Evolutionary conservation across 768 basidiomycete species (phyloP), one percentile per base, ranked within the genome.

Genomic region (Cystobasidium tubakii): DNA sequence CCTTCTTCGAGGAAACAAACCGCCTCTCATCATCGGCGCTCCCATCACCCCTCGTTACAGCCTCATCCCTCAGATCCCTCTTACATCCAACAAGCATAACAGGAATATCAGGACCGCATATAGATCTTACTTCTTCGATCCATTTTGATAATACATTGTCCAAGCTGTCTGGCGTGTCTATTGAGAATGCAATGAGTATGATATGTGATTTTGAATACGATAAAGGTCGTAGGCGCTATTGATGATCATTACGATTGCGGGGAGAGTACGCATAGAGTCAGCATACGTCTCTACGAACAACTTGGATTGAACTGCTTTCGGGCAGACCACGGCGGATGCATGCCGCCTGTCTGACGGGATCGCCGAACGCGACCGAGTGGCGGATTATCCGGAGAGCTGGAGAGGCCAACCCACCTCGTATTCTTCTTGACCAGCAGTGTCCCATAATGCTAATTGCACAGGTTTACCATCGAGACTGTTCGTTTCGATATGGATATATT

Each of bases 351-450:
- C 7, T 39, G 39, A 39, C 39, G 15, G 15, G 6, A 15, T 39
- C 39, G 15, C 39, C 15, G 39, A 6, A 39, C 39, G 6, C 7
- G 39, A 39, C 39, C 39, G 15, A 39, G 39, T 39, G 39, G 39
- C 39, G 39, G 15, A 39, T 39, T 6, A 39, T 39, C 39, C 39
- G 39, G 39, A 39, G 39, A 39, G 7, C 39, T 15, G 7, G 39
- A 39, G 15, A 39, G 15, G 15, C 15, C 4, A 50, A 79, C 84
- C 64, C 74, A 91, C 91, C 85, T 98, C 95, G 81, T 99, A 97
- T 83, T 96, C 95, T 84, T 99, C 95, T 84, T 97, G 94, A 57
- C 95, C 94, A 79, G 96, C 96, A 69, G 96, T 98, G 85, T 99
- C 96, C 96, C 96, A 98, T 54, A 98, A 83, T 50, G 96, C 95